A percentile compares a stretch with the other conserved stretches of the same genome.
Conservation (phyloP, 2,329 filamentous ascomycete species). For the Furcasterigmium sp. region DNA sequence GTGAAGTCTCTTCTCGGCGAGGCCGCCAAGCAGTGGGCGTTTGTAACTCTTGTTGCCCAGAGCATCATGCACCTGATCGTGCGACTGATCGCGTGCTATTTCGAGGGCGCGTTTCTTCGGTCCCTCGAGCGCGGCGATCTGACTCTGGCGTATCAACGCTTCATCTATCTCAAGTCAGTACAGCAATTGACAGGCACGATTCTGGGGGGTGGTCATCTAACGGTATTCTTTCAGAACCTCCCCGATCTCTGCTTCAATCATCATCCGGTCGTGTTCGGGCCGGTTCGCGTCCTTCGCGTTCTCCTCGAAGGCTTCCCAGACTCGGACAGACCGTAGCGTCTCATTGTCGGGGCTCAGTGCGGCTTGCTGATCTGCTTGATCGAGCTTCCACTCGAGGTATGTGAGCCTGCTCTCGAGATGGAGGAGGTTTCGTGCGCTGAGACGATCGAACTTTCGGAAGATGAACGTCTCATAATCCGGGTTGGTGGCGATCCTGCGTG, state of each 20-base stretch:
- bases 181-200: neutral
- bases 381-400: neutral
- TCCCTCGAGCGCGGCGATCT: neutral
- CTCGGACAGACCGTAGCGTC: neutral
- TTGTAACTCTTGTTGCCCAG: neutral
- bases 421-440: conserved; percentile 2
- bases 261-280: neutral
- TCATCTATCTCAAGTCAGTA: neutral
- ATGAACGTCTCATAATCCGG: conserved; percentile 7
- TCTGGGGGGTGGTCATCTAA: neutral
- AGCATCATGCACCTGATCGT: neutral
- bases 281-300: neutral
- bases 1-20: neutral
- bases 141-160: neutral
- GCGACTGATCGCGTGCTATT: neutral
- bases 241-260: neutral
- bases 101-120: neutral
- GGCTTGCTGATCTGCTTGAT: conserved; percentile 1
- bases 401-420: conserved; percentile 4
- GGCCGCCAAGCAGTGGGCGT: neutral
- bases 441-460: conserved; percentile 5
- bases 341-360: conserved; percentile 3
- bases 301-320: conserved; percentile 6
- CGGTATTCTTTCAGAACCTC: conserved; percentile 4
- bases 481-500: neutral